Percentiles rank a stretch among this genome's conserved stretches.
Evolutionary conservation across 176 grass and related monocot species (phyloP).

Genomic region (Leersia perrieri): DNA sequence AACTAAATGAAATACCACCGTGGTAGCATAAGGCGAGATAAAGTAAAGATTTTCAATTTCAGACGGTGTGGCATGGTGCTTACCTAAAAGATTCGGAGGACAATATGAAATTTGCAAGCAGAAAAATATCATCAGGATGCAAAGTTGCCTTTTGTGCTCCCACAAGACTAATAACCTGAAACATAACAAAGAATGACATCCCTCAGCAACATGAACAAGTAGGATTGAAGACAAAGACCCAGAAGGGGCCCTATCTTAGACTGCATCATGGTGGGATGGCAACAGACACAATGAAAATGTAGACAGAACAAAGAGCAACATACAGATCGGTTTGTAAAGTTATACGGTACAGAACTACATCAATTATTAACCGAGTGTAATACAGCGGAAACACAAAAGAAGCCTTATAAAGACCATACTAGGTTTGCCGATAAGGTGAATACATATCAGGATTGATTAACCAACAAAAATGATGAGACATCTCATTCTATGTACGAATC

Average conservation of each 20-base stretch:
- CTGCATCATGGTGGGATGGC: background rate
- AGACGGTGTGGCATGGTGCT: conserved; percentile 13
- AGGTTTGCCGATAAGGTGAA: conserved; percentile 1
- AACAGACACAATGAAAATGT: conserved; percentile 8
- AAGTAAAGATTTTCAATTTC: conserved; percentile 13
- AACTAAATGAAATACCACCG: no score
- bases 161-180: conserved; percentile 94
- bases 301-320: background rate
- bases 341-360: background rate
- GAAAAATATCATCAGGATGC: conserved; percentile 91
- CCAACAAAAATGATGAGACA: background rate
- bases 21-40: no score
- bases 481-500: background rate
- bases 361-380: background rate
- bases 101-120: conserved; percentile 91
- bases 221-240: background rate
- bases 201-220: background rate
- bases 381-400: background rate
- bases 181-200: conserved; percentile 4
- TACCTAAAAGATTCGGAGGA: conserved; percentile 98
- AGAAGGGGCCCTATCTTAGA: background rate
- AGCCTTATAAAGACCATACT: background rate
- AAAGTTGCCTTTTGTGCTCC: conserved; percentile 95
- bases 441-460: background rate
- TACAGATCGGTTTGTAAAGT: background rate